Conservation (phyloP, 2,329 filamentous ascomycete species). For the Proliferodiscus dingleyae region DNA sequence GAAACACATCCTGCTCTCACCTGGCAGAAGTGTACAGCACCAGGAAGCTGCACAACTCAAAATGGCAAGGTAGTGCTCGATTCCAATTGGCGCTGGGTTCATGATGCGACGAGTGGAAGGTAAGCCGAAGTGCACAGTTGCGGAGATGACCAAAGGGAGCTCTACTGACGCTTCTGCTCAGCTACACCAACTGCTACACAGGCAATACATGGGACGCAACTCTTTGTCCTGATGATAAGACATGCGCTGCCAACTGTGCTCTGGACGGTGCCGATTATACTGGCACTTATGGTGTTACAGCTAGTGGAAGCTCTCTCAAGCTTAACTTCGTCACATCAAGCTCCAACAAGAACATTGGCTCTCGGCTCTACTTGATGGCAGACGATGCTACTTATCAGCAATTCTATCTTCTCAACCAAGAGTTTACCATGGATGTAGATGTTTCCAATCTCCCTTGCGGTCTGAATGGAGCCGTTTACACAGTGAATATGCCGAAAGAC, state of each 20-base stretch:
- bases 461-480: conserved; percentile 67
- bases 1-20: conserved; percentile 49
- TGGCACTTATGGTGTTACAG: conserved; percentile 49
- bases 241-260: conserved; percentile 46
- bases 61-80: conserved; percentile 48
- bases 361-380: conserved; percentile 61
- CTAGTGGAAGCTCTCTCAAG: conserved; percentile 46
- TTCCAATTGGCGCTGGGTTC: conserved; percentile 55
- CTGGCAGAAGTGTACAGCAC: conserved; percentile 46
- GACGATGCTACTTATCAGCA: conserved; percentile 57
- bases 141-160: background rate
- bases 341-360: conserved; percentile 41
- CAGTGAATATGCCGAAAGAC: conserved; percentile 57
- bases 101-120: conserved; percentile 28
- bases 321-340: conserved; percentile 53
- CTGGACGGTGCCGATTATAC: conserved; percentile 50
- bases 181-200: conserved; percentile 37
- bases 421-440: conserved; percentile 70
- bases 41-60: conserved; percentile 43
- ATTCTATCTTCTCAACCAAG: conserved; percentile 60
- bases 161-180: conserved; percentile 7
- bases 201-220: conserved; percentile 39
- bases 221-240: conserved; percentile 39
- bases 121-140: background rate
- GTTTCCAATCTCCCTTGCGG: conserved; percentile 60